phyloP scores from a whole-genome alignment of 2,329 filamentous ascomycete species.

The Penicillium fuscoglaucum region DNA sequence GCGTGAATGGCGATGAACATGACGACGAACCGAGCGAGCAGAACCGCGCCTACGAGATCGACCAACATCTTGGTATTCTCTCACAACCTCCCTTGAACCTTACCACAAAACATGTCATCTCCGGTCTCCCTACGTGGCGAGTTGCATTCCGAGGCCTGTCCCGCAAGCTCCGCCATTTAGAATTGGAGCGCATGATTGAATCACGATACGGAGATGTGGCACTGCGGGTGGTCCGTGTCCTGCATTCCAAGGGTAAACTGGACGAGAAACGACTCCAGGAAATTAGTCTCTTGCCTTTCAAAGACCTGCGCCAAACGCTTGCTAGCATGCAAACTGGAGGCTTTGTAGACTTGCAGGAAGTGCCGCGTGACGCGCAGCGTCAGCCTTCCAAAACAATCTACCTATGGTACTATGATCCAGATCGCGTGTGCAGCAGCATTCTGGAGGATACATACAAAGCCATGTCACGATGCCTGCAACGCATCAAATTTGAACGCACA shows the following conservation, averaged over 20 bases:
- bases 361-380: constrained; percentile 82
- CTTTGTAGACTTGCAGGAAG: constrained; percentile 87
- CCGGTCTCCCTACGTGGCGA: constrained; percentile 72
- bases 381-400: constrained; percentile 82
- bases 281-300: constrained; percentile 78
- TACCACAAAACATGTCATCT: constrained; percentile 35
- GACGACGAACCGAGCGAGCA: constrained; percentile 36
- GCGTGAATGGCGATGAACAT: constrained; percentile 49
- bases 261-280: constrained; percentile 87
- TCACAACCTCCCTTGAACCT: constrained; percentile 44
- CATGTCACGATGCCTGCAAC: constrained; percentile 82
- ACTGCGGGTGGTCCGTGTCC: constrained; percentile 78
- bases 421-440: constrained; percentile 68
- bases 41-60: constrained; percentile 37
- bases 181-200: constrained; percentile 79
- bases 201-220: constrained; percentile 74
- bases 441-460: constrained; percentile 84
- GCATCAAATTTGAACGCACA: constrained; percentile 72
- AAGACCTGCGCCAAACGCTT: constrained; percentile 81
- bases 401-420: constrained; percentile 85
- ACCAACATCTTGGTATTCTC: constrained; percentile 52
- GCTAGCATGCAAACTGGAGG: constrained; percentile 83
- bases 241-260: constrained; percentile 85
- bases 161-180: constrained; percentile 68
- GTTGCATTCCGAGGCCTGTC: constrained; percentile 78